Evolutionary conservation across 2,329 filamentous ascomycete genomes (phyloP), one percentile per base, ranked within the genome.

Genomic region (Paradendryphiella salina): DNA sequence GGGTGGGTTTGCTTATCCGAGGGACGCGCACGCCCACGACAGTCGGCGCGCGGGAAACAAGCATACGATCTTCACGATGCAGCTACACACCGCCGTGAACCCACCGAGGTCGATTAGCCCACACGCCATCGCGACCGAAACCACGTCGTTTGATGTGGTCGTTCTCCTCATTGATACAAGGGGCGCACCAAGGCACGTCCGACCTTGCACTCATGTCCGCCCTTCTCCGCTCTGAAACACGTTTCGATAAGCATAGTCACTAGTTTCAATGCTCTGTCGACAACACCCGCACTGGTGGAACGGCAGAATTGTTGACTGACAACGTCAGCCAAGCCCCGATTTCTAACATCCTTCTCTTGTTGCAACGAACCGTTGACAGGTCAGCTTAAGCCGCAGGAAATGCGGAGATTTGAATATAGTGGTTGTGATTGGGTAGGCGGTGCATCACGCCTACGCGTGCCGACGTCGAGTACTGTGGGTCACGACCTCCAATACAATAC

Each of bases 241-340:
- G 46, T 50, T 50, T 50, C 46, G 46, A 45, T 45, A 38, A 38
- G 46, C n/a, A 50, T n/a, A 34, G 34, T 23, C 26, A 13, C 13
- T 46, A 45, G 40, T 28, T 14, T n/a, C 29, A 45, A 36, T 14
- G 33, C 18, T 29, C 20, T 13, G 8, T 32, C 28, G 40, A 23
- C 18, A 21, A 18, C 34, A 33, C 35, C 46, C 32, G 39, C 46
- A 38, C 46, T 49, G 38, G 38, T 31, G 33, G 20, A 44, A 41
- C 15, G 18, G 40, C 39, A 29, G 18, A 17, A 28, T n/a, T 26
- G 17, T 14, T 9, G 13, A 26, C 15, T 10, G 28, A 28, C 39
- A 18, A 39, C 46, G 29, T 38, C 40, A 45, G 40, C 46, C 39
- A 33, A 42, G 39, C 39, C 11, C 35, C 23, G 21, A 9, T 5